These are phyloP conservation scores for Eruca vesicaria DNA, from an alignment of 441 rosid genomes.

Conservation along the genomic window DNA sequence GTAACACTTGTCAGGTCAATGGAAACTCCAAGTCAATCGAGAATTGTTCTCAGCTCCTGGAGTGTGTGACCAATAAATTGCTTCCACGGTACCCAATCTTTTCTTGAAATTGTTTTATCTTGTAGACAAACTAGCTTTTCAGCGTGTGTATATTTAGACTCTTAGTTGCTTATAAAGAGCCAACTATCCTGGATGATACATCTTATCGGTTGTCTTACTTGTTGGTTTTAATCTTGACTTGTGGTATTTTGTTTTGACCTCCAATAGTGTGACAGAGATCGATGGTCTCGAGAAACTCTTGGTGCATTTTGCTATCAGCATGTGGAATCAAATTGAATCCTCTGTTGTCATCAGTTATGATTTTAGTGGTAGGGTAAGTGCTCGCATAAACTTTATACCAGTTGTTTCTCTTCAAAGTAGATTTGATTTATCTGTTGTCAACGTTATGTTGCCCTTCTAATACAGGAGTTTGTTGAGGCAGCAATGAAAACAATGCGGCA, in stretches of 20 bases:
- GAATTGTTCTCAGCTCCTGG: conserved; percentile 59
- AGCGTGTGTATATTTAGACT: not conserved
- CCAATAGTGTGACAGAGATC: conserved; percentile 57
- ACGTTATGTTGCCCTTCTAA: conserved; percentile 12
- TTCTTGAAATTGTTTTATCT: conserved; percentile 7
- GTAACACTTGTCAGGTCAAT: conserved; percentile 46
- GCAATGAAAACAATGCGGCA: conserved; percentile 63
- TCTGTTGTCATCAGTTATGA: conserved; percentile 34
- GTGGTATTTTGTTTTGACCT: conserved; percentile 28
- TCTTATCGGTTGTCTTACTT: too few relatives aligned
- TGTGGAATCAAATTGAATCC: conserved; percentile 70
- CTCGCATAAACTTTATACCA: not conserved
- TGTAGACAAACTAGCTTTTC: conserved; percentile 5
- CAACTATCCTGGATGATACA: too few relatives aligned
- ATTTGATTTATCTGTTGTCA: conserved; percentile 1
- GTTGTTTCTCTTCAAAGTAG: not conserved
- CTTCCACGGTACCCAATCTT: conserved; percentile 71
- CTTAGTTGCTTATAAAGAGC: conserved; percentile 2
- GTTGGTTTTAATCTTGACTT: too few relatives aligned
- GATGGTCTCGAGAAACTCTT: conserved; percentile 61
- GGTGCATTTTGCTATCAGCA: conserved; percentile 52
- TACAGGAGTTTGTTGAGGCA: conserved; percentile 70
- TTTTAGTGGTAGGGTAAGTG: conserved; percentile 47
- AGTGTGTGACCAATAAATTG: conserved; percentile 64
- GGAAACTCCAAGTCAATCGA: conserved; percentile 53